Evolutionary conservation across 192 early-diverging fungal genomes (phyloP).

Genomic region (Glomus cerebriforme): DNA sequence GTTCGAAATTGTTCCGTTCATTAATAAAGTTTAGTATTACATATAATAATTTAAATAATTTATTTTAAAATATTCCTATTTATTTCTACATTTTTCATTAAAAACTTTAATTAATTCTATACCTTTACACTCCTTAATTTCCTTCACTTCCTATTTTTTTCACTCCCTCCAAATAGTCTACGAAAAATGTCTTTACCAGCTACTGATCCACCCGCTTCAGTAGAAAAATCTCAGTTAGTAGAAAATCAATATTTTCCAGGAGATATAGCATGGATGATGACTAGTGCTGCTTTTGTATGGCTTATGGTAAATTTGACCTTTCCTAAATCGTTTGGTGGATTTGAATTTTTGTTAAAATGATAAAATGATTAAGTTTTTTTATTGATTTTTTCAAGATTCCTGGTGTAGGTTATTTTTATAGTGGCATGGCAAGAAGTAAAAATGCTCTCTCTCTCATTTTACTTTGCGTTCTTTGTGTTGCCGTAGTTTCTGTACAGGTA

Average conservation of each 20-base stretch:
- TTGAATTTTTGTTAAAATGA: neutral
- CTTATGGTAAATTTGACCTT: constrained; percentile 69
- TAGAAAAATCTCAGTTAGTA: neutral
- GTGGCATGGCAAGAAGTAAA: constrained; percentile 90
- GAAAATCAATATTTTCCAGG: constrained; percentile 36
- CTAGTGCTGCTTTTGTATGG: constrained; percentile 79
- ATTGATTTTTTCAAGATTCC: constrained; percentile 42
- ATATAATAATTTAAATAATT: too few relatives aligned
- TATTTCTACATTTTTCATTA: too few relatives aligned
- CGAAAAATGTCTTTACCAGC: neutral
- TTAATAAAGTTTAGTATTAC: too few relatives aligned
- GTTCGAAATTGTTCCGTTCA: too few relatives aligned
- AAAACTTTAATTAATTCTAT: too few relatives aligned
- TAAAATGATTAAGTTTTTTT: too few relatives aligned
- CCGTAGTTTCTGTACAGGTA: constrained; percentile 85
- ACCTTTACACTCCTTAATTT: too few relatives aligned
- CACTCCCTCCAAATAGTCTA: neutral
- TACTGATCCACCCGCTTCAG: too few relatives aligned
- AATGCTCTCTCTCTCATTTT: constrained; percentile 91
- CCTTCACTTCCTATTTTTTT: too few relatives aligned
- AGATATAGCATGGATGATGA: constrained; percentile 72
- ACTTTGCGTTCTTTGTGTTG: constrained; percentile 75
- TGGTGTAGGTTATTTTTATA: constrained; percentile 95
- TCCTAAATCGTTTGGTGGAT: neutral
- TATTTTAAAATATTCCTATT: too few relatives aligned